Evolutionary conservation across 73 alveolate genomes (phyloP).

Genomic region (Urostyla sp.): DNA sequence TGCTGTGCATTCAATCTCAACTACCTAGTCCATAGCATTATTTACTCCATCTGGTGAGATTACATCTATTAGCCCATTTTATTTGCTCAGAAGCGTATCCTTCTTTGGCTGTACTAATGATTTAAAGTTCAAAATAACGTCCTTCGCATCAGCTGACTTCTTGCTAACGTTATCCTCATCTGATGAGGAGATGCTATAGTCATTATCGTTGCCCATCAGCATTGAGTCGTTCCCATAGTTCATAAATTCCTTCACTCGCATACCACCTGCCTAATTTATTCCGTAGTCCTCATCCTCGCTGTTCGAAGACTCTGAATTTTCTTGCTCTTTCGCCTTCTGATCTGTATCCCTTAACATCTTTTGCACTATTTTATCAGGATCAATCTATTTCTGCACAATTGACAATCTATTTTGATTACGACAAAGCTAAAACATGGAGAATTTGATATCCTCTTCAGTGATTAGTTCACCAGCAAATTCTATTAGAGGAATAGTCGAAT

Average conservation of each 20-base stretch:
- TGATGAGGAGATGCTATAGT: background rate
- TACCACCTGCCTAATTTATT: slow-evolving; percentile 43
- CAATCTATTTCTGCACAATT: slow-evolving; percentile 16
- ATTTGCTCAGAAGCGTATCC: background rate
- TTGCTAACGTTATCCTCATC: slow-evolving; percentile 13
- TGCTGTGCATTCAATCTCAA: slow-evolving; percentile 45
- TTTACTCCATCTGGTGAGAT: slow-evolving; percentile 5
- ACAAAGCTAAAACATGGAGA: slow-evolving; percentile 7
- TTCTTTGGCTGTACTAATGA: background rate
- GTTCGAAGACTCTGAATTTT: slow-evolving; percentile 6
- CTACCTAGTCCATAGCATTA: slow-evolving; percentile 9
- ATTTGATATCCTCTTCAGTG: slow-evolving; percentile 36
- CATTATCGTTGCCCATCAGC: background rate
- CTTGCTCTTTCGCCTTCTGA: background rate
- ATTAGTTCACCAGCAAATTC: slow-evolving; percentile 54
- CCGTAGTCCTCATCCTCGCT: background rate
- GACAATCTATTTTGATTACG: slow-evolving; percentile 24
- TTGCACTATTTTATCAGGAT: slow-evolving; percentile 21
- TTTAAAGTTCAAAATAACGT: background rate
- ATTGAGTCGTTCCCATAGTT: background rate
- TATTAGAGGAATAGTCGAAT: slow-evolving; percentile 51
- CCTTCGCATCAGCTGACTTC: background rate
- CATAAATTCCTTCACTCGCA: slow-evolving; percentile 29
- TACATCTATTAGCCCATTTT: background rate
- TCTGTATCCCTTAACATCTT: background rate